Conservation (phyloP, 768 basidiomycete genomes). For the Mycena chlorophos region DNA sequence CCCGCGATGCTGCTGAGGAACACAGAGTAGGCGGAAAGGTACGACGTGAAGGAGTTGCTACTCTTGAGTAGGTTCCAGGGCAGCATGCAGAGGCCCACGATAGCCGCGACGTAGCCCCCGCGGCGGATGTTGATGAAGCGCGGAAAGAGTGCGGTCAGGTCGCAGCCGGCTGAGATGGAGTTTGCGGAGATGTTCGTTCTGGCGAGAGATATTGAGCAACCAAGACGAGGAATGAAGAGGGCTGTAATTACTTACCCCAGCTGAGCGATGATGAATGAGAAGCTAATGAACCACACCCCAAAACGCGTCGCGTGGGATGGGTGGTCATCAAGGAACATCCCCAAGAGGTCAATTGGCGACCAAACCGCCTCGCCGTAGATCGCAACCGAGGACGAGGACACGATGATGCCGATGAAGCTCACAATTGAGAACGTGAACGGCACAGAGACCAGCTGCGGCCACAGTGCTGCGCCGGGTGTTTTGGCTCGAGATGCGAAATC, state of each 20-base stretch:
- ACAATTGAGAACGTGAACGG: conserved; percentile 74
- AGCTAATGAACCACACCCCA: conserved; percentile 79
- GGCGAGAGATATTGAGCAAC: conserved; percentile 6
- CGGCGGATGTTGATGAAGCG: conserved; percentile 83
- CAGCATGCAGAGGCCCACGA: conserved; percentile 72
- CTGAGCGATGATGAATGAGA: conserved; percentile 79
- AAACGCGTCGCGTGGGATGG: conserved; percentile 69
- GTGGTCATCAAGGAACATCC: conserved; percentile 62
- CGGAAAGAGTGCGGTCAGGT: conserved; percentile 76
- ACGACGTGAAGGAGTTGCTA: conserved; percentile 76
- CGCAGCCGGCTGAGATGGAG: conserved; percentile 80
- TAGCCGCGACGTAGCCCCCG: conserved; percentile 80
- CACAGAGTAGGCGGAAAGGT: conserved; percentile 80
- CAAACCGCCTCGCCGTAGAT: conserved; percentile 80
- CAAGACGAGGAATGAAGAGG: neutral
- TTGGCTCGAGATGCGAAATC: conserved; percentile 70
- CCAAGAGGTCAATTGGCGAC: conserved; percentile 74
- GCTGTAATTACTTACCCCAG: conserved; percentile 28
- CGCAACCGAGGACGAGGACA: conserved; percentile 72
- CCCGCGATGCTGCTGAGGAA: conserved; percentile 81
- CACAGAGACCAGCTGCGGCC: conserved; percentile 68
- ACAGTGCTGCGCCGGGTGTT: conserved; percentile 56
- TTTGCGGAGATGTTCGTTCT: conserved; percentile 84
- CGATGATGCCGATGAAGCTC: conserved; percentile 79
- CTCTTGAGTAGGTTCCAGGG: conserved; percentile 77